phyloP scores from a whole-genome alignment of 2,329 filamentous ascomycete genomes.

The Phyllosticta citribraziliensis region DNA sequence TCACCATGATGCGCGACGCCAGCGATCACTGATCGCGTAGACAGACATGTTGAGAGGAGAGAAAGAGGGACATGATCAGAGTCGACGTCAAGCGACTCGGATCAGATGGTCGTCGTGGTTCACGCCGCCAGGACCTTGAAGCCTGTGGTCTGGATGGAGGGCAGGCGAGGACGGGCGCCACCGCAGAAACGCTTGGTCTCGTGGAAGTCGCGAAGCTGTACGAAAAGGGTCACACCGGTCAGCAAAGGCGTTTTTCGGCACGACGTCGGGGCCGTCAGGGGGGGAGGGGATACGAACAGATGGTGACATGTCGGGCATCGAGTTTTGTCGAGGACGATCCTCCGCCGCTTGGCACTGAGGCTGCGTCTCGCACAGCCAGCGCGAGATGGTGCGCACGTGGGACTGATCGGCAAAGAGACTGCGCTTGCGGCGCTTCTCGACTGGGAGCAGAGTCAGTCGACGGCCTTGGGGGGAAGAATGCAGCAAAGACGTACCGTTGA shows the following conservation, averaged over 20 bases:
- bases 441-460: background rate
- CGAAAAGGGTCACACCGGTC: background rate
- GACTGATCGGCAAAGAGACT: conserved; percentile 3
- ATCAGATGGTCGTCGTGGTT: background rate
- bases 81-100: background rate
- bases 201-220: background rate
- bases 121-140: background rate
- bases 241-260: background rate
- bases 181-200: conserved; percentile 6
- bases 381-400: conserved; percentile 8
- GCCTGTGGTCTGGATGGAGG: background rate
- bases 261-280: background rate
- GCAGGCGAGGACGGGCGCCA: background rate
- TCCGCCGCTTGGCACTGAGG: background rate
- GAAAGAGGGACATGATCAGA: conserved; percentile 2
- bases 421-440: conserved; percentile 1
- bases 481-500: background rate
- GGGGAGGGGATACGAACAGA: background rate
- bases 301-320: background rate
- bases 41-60: background rate
- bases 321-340: conserved; percentile 3
- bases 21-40: conserved; percentile 1
- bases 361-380: conserved; percentile 7
- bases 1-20: background rate
- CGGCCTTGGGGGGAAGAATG: background rate